A percentile compares a stretch with the other conserved stretches of the same genome.
These are phyloP conservation scores for bread wheat (Triticum aestivum) DNA, from an alignment of 176 grass and related monocot genomes.

Conservation along the genomic window DNA sequence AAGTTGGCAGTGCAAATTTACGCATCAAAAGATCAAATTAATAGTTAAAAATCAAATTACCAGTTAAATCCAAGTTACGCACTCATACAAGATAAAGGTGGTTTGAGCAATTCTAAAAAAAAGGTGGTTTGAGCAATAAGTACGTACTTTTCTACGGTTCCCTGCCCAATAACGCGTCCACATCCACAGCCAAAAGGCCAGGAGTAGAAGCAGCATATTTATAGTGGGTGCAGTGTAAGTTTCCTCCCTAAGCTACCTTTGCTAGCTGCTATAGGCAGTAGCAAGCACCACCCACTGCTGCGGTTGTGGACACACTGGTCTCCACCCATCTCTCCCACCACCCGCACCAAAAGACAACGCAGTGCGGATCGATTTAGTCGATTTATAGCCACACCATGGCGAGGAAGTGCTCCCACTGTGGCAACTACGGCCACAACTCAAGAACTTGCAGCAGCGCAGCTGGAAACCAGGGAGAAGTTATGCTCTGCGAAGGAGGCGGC, in stretches of 20 bases:
- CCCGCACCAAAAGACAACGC: conserved; percentile 28
- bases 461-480: conserved; percentile 20
- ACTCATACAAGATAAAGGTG: conserved; percentile 5
- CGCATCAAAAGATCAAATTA: not conserved
- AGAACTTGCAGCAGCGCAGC: conserved; percentile 47
- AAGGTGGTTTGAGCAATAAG: not conserved
- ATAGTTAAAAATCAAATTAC: not conserved
- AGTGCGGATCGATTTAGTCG: conserved; percentile 31
- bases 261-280: not conserved
- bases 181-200: conserved; percentile 18
- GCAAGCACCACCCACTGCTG: not conserved
- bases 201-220: conserved; percentile 22
- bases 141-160: conserved; percentile 11
- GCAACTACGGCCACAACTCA: conserved; percentile 67
- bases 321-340: conserved; percentile 46
- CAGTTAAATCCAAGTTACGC: not conserved
- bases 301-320: conserved; percentile 38
- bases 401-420: conserved; percentile 74
- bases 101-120: not conserved
- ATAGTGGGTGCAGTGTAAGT: conserved; percentile 27
- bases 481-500: conserved; percentile 28
- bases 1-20: not conserved
- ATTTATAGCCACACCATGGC: conserved; percentile 65
- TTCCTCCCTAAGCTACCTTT: conserved; percentile 7
- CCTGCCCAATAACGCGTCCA: conserved; percentile 22